Conservation (phyloP, 805 yeast genomes). For the Candida ponderosae region DNA sequence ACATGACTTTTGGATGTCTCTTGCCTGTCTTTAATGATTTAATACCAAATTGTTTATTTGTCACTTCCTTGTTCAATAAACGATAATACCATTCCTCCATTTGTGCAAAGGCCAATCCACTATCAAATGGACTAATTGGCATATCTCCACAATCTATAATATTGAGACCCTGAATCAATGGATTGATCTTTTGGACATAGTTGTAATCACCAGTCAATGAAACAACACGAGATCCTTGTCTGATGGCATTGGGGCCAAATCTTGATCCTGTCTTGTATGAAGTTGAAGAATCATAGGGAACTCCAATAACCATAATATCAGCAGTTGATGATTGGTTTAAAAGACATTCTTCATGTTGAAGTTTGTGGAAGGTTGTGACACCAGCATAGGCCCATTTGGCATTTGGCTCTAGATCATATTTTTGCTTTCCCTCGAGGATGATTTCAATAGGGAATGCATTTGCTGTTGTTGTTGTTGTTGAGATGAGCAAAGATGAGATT, state of each 20-base stretch:
- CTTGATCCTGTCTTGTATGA: conserved; percentile 51
- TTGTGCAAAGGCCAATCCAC: conserved; percentile 47
- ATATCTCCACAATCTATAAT: conserved; percentile 55
- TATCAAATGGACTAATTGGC: conserved; percentile 55
- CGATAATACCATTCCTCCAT: conserved; percentile 38
- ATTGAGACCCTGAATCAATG: conserved; percentile 32
- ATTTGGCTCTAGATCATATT: neutral
- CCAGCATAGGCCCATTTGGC: conserved; percentile 20
- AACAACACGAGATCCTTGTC: conserved; percentile 40
- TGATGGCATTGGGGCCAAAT: conserved; percentile 48
- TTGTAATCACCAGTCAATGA: conserved; percentile 30
- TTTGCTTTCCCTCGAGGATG: too few species aligned
- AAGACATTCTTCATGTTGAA: conserved; percentile 23
- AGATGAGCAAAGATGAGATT: neutral
- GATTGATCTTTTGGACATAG: conserved; percentile 30
- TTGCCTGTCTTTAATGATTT: conserved; percentile 9
- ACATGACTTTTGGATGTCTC: conserved; percentile 33
- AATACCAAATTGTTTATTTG: conserved; percentile 29
- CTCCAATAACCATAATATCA: conserved; percentile 52
- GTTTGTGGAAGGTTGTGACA: conserved; percentile 55
- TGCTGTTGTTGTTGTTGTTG: too few species aligned
- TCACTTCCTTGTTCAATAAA: conserved; percentile 23
- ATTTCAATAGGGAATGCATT: neutral
- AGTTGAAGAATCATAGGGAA: conserved; percentile 52
- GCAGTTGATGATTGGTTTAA: neutral